Evolutionary conservation across 202 grass and related monocot species (phyloP).

Genomic region (Zoysia matrella): DNA sequence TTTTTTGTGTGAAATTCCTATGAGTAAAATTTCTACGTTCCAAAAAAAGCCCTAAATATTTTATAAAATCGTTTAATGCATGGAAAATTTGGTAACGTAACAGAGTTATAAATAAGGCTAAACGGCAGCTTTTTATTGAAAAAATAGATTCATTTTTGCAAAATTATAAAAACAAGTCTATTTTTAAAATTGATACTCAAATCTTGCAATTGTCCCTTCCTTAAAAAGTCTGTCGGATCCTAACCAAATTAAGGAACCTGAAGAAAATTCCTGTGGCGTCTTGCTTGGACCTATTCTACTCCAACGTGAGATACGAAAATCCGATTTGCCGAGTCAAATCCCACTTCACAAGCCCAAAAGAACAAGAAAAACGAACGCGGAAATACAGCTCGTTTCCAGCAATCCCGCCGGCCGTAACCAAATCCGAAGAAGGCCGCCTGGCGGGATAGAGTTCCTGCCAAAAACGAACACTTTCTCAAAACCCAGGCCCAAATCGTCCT

Average conservation of each 20-base stretch:
- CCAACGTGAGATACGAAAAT: slow-evolving; percentile 5
- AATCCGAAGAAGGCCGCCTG: background rate
- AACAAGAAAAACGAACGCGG: background rate
- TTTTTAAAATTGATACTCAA: no score
- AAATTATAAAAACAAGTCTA: no score
- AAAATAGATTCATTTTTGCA: no score
- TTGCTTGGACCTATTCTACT: slow-evolving; percentile 39
- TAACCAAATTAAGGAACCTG: slow-evolving; percentile 21
- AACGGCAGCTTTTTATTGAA: no score
- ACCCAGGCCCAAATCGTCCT: background rate
- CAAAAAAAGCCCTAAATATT: no score
- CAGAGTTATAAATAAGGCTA: no score
- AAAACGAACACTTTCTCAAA: slow-evolving; percentile 12
- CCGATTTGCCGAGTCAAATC: slow-evolving; percentile 40
- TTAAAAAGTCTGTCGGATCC: slow-evolving; percentile 9
- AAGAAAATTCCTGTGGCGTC: slow-evolving; percentile 20
- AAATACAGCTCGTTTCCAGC: background rate
- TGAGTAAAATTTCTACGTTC: no score
- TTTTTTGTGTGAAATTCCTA: no score
- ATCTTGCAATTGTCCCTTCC: no score
- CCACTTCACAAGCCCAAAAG: background rate
- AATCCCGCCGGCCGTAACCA: background rate
- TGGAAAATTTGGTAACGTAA: no score
- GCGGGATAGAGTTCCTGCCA: slow-evolving; percentile 12
- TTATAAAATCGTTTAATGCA: no score